These are phyloP conservation scores for Sequoiadendron giganteum DNA, from an alignment of 75 land plant species.

Conservation along the genomic window DNA sequence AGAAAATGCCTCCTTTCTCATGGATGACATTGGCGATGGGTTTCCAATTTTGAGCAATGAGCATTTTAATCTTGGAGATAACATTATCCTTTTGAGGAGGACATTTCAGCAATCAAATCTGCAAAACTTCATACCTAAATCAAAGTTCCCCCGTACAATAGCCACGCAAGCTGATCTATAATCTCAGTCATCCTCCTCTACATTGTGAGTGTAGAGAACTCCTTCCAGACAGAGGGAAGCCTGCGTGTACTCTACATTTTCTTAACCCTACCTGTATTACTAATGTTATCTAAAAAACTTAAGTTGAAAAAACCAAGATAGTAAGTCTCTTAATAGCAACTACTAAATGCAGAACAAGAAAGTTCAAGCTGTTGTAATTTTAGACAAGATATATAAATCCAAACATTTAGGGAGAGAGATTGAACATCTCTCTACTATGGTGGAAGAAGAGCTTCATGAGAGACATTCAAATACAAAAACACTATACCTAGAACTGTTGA, in stretches of 20 bases:
- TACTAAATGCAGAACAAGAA: conserved; percentile 61
- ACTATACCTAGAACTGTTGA: no score
- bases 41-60: conserved; percentile 28
- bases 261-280: no score
- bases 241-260: not conserved
- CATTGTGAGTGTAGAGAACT: not conserved
- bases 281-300: no score
- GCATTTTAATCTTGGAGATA: not conserved
- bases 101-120: not conserved
- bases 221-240: not conserved
- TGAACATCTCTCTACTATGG: conserved; percentile 53
- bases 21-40: conserved; percentile 36
- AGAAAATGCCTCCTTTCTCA: conserved; percentile 30
- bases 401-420: conserved; percentile 64
- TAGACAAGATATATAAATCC: conserved; percentile 71
- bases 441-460: conserved; percentile 19
- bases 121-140: not conserved
- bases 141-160: not conserved
- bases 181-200: conserved; percentile 3
- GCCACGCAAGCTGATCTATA: conserved; percentile 1
- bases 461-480: no score
- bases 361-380: conserved; percentile 55
- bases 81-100: not conserved
- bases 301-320: no score
- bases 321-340: no score